These are phyloP conservation scores for Auriscalpium microsporum DNA, from an alignment of 768 basidiomycete species.

Conservation along the genomic window DNA sequence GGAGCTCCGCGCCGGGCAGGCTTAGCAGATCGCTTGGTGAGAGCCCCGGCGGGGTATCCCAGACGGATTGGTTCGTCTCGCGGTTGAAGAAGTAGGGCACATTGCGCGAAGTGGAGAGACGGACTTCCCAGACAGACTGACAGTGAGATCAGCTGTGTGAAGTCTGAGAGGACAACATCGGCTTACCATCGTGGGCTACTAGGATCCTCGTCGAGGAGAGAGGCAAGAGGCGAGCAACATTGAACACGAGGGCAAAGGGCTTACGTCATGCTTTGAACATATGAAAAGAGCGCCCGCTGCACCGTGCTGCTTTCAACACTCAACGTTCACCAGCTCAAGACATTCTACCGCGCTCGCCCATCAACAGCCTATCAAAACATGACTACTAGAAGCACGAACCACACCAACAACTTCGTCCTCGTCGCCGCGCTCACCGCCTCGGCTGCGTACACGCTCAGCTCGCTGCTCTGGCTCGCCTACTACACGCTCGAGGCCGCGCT, in stretches of 20 bases:
- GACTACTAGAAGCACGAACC: no score
- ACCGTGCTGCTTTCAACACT: no score
- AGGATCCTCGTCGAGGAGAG: not conserved
- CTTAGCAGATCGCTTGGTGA: slow-evolving; percentile 47
- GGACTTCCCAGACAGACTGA: slow-evolving; percentile 64
- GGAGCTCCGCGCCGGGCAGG: slow-evolving; percentile 64
- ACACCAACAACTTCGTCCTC: not conserved
- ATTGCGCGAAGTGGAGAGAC: slow-evolving; percentile 68
- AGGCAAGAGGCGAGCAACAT: not conserved
- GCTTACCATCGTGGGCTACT: not conserved
- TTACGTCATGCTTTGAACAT: not conserved
- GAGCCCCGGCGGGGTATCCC: slow-evolving; percentile 66
- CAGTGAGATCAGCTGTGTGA: not conserved
- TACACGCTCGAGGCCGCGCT: not conserved
- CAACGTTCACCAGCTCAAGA: no score
- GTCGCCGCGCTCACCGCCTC: not conserved
- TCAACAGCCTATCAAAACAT: no score
- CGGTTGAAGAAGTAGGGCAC: slow-evolving; percentile 87
- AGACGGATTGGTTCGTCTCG: slow-evolving; percentile 59
- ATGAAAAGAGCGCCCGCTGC: no score
- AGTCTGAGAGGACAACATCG: not conserved
- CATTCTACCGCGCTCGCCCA: no score
- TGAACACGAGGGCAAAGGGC: not conserved
- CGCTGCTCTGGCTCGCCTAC: not conserved
- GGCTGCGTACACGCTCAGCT: not conserved